Percentiles rank a stretch among this genome's conserved stretches.
phyloP scores from a whole-genome alignment of 2,329 filamentous ascomycete species.

The Neofusicoccum sp. region DNA sequence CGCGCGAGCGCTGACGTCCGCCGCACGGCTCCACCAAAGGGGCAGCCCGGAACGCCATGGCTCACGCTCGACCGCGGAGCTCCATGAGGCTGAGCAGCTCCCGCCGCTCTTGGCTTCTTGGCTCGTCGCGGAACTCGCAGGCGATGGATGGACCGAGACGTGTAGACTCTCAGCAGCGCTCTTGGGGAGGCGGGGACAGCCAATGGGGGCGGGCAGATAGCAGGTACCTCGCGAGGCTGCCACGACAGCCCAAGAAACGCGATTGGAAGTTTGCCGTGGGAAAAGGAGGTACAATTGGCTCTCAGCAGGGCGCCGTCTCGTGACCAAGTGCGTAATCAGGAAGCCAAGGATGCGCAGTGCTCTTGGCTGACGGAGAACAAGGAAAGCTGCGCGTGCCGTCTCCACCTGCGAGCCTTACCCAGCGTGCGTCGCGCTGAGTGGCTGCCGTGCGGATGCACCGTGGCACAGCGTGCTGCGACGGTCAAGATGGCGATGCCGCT shows the following conservation, averaged over 20 bases:
- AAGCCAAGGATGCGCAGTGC: constrained; percentile 12
- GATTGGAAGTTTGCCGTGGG: neutral
- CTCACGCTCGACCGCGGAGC: neutral
- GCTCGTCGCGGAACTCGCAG: neutral
- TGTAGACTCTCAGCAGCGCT: neutral
- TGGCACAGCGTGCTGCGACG: neutral
- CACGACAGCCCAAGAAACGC: neutral
- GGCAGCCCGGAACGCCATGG: neutral
- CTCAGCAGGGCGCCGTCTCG: neutral
- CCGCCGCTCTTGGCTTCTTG: constrained; percentile 6
- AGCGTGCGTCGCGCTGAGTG: neutral
- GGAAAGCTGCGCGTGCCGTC: constrained; percentile 3
- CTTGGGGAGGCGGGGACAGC: neutral
- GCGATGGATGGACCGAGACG: neutral
- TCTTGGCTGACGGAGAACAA: constrained; percentile 15
- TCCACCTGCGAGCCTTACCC: neutral
- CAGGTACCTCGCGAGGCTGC: neutral
- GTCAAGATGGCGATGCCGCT: neutral
- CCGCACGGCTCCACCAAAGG: neutral
- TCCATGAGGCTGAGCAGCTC: constrained; percentile 1
- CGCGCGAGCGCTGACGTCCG: neutral
- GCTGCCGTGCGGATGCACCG: neutral
- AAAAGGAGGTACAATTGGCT: neutral
- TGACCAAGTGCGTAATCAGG: constrained; percentile 8
- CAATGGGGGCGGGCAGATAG: neutral